A percentile compares a stretch with the other conserved stretches of the same genome.
phyloP scores from a whole-genome alignment of 2,329 filamentous ascomycete species.

The Amesomyces nigricolor region DNA sequence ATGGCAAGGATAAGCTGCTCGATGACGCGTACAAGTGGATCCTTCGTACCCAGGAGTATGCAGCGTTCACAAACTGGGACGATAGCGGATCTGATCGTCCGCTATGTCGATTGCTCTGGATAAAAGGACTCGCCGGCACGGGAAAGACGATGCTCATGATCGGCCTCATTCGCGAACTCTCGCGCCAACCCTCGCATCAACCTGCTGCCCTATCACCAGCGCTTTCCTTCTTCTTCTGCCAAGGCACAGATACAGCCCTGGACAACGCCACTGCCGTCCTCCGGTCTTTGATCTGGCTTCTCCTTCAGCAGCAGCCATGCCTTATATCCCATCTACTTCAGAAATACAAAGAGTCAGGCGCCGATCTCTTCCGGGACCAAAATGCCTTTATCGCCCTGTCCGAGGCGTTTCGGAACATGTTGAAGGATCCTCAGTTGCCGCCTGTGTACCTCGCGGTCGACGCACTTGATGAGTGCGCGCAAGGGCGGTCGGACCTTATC shows the following conservation, averaged over 20 bases:
- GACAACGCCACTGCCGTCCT: constrained; percentile 21
- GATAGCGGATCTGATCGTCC: constrained; percentile 9
- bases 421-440: constrained; percentile 13
- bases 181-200: constrained; percentile 15
- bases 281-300: constrained; percentile 22
- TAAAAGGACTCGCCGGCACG: constrained; percentile 21
- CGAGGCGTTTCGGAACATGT: constrained; percentile 16
- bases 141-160: constrained; percentile 24
- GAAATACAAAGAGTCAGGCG: constrained; percentile 20
- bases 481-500: constrained; percentile 14
- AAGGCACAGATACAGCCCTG: constrained; percentile 17
- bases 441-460: constrained; percentile 18
- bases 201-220: constrained; percentile 7
- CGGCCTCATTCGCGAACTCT: constrained; percentile 21
- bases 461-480: constrained; percentile 17
- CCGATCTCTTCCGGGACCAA: constrained; percentile 14
- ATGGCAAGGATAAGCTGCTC: constrained; percentile 19
- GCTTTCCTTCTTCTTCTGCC: constrained; percentile 21
- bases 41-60: constrained; percentile 15
- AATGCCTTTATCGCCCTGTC: constrained; percentile 19
- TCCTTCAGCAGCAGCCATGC: constrained; percentile 21
- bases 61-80: constrained; percentile 19
- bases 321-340: constrained; percentile 21
- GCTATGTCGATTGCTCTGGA: constrained; percentile 19
- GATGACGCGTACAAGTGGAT: constrained; percentile 20